Conservation (phyloP, 257 asterid genomes). For the Nicotiana paniculata region DNA sequence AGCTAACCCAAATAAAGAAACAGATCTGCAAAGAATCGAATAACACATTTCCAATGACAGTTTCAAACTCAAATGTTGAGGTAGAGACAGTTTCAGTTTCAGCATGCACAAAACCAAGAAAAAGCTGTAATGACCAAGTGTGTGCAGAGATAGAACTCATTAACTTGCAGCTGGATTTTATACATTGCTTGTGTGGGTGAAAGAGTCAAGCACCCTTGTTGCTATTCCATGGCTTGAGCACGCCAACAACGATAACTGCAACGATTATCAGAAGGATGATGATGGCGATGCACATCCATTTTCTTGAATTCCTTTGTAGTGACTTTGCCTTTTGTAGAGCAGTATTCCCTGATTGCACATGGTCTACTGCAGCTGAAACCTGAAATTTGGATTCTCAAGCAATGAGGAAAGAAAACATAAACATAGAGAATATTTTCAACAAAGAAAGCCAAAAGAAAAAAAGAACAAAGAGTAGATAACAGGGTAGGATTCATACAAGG, state of each 20-base stretch:
- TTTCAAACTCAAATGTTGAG: neutral
- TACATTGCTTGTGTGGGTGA: neutral
- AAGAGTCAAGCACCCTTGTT: constrained; percentile 57
- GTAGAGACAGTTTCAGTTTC: neutral
- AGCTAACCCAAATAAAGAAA: neutral
- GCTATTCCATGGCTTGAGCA: constrained; percentile 83
- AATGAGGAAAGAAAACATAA: neutral
- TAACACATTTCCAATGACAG: neutral
- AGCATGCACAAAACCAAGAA: neutral
- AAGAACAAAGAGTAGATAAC: neutral
- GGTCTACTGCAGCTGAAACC: constrained; percentile 96
- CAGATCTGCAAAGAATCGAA: neutral
- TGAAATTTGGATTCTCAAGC: constrained; percentile 16
- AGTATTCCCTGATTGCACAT: constrained; percentile 79
- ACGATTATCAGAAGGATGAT: constrained; percentile 70
- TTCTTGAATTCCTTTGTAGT: constrained; percentile 69
- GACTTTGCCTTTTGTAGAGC: constrained; percentile 87
- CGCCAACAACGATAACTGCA: constrained; percentile 72
- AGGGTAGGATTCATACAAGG: neutral
- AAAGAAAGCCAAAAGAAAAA: neutral
- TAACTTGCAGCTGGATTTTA: neutral
- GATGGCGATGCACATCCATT: constrained; percentile 94
- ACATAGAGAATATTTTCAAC: neutral
- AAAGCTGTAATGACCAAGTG: neutral
- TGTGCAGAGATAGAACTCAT: neutral